Base-by-base conservation (phyloP, 768 basidiomycete species). In the Epithele typhae region DNA sequence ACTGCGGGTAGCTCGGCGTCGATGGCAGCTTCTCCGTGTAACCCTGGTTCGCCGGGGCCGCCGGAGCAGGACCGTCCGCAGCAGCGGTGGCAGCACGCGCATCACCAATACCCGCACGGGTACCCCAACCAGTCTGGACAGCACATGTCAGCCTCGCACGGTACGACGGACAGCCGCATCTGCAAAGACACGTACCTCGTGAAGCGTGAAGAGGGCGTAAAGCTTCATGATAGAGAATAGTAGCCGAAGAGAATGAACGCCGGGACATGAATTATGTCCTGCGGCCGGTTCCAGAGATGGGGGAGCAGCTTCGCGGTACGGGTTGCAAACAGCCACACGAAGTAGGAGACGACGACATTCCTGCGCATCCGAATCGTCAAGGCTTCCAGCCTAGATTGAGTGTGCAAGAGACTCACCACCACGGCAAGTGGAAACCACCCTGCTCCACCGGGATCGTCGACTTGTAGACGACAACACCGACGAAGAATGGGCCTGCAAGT, bases 171-270 rank as follows among this genome's bases (percentile, higher is more conserved):
- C n/a, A n/a, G n/a, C n/a, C n/a, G n/a, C n/a, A n/a, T n/a, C n/a
- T n/a, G n/a, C n/a, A n/a, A 24, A 25, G 19, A 23, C 21, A 57
- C 77, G n/a, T 44, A 84, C 84, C 75, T 94, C 90, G 68, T 95
- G 92, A 46, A 94, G 74, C 43, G 92, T 95, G 62, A 81, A 83
- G 36, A 93, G 71, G 25, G 92, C 92, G 64, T 95, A 95, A 37
- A 95, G 54, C 68, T 94, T 95, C 92, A 97, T 95, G 57, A 95
- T 69, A 15, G 91, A 84, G 60, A 95, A 95, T 94, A 94, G 63
- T 95, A 95, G 21, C 92, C 92, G 62, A 95, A 94, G 4, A 84
- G 62, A 59, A 95, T 76, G 69, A 79, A 82, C 7, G 75, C 77
- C 19, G 79, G 79, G 6, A 82, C 74, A 59, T 79, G 70, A 56